phyloP scores from a whole-genome alignment of 2,329 filamentous ascomycete genomes.

The Pseudogymnoascus sp. region DNA sequence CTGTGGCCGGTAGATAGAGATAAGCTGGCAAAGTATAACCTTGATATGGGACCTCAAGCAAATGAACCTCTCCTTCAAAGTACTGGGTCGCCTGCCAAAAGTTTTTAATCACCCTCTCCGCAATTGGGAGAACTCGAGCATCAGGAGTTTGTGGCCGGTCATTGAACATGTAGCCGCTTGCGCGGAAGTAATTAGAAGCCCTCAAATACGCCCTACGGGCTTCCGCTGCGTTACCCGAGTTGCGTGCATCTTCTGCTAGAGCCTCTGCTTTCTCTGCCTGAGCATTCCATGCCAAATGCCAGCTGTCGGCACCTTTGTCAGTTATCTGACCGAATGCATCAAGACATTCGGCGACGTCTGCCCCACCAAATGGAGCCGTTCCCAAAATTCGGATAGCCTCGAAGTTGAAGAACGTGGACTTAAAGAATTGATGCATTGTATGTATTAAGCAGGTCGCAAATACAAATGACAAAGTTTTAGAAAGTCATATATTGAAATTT shows the following conservation, averaged over 20 bases:
- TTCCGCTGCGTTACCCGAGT: constrained; percentile 24
- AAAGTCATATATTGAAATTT: background rate
- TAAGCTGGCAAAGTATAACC: constrained; percentile 29
- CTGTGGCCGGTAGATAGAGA: constrained; percentile 24
- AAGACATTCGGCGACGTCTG: constrained; percentile 36
- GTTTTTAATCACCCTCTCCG: constrained; percentile 21
- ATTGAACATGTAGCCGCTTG: constrained; percentile 30
- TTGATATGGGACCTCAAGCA: constrained; percentile 35
- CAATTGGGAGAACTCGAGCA: constrained; percentile 24
- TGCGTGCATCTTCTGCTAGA: constrained; percentile 30
- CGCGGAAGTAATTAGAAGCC: constrained; percentile 35
- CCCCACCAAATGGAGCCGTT: constrained; percentile 30
- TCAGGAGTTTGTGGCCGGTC: constrained; percentile 20
- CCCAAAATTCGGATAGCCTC: constrained; percentile 36
- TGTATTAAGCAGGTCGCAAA: background rate
- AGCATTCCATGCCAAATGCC: constrained; percentile 32
- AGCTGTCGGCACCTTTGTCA: constrained; percentile 32
- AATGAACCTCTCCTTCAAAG: constrained; percentile 25
- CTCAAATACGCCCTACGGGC: constrained; percentile 34
- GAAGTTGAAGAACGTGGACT: constrained; percentile 35
- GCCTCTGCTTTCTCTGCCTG: constrained; percentile 28
- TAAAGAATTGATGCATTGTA: constrained; percentile 16
- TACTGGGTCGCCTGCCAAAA: constrained; percentile 27
- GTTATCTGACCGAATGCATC: constrained; percentile 33
- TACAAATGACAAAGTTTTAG: background rate